A percentile compares a stretch with the other conserved stretches of the same genome.
phyloP scores from a whole-genome alignment of 2,329 filamentous ascomycete species.

The Penicillium brevicompactum region DNA sequence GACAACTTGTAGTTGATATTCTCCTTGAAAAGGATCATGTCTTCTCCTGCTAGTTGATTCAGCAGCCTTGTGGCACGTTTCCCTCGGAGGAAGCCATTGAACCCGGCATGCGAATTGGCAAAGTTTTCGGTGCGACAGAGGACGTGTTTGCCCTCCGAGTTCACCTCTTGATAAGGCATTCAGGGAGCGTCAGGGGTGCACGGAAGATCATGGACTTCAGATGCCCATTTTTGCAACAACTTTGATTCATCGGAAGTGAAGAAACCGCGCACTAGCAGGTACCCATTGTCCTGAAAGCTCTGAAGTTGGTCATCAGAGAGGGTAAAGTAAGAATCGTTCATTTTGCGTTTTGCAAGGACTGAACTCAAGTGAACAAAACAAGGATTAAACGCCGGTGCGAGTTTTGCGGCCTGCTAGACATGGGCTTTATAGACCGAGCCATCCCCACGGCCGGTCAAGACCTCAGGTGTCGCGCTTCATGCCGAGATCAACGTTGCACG shows the following conservation, averaged over 20 bases:
- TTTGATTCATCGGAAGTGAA: conserved; percentile 23
- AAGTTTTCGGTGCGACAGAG: conserved; percentile 40
- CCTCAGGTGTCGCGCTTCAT: conserved; percentile 12
- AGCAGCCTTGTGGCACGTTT: conserved; percentile 32
- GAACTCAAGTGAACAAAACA: background rate
- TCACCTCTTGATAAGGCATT: conserved; percentile 42
- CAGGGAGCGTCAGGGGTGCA: conserved; percentile 28
- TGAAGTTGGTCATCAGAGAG: conserved; percentile 23
- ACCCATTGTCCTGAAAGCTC: conserved; percentile 33
- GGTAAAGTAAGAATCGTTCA: conserved; percentile 25
- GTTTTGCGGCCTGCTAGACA: background rate
- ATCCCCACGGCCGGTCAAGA: background rate
- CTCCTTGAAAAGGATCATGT: conserved; percentile 48
- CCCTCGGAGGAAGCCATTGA: conserved; percentile 41
- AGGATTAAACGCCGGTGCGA: background rate
- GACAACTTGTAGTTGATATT: conserved; percentile 49
- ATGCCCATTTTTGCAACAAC: conserved; percentile 33
- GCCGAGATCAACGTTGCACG: background rate
- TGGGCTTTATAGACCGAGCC: background rate
- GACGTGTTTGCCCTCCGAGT: conserved; percentile 31
- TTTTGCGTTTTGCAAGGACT: background rate
- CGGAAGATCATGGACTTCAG: conserved; percentile 40
- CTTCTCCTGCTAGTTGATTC: conserved; percentile 37
- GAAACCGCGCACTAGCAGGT: conserved; percentile 30
- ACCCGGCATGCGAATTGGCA: conserved; percentile 34